These are phyloP conservation scores for Crithidia bombi DNA, from an alignment of 208 protist species.

Conservation along the genomic window DNA sequence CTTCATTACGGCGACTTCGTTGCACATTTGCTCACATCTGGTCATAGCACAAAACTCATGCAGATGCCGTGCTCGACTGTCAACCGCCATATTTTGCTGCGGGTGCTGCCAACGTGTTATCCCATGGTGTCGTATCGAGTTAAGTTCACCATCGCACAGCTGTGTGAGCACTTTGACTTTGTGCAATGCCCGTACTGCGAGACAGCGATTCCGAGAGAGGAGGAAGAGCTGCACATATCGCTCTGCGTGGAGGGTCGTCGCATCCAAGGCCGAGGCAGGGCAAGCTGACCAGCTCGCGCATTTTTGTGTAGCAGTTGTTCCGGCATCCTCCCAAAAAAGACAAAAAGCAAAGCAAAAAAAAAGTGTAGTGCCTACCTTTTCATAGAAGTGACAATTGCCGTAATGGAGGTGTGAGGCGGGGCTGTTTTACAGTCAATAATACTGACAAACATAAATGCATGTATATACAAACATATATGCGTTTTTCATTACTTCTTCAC, in stretches of 20 bases:
- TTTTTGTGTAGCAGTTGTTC: no score
- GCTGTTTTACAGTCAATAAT: no score
- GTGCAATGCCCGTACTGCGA: conserved; percentile 42
- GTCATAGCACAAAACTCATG: conserved; percentile 30
- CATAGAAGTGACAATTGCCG: no score
- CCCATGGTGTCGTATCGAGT: conserved; percentile 59
- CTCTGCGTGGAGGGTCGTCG: conserved; percentile 37
- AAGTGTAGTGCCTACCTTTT: no score
- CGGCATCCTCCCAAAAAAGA: no score
- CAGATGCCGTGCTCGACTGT: not conserved
- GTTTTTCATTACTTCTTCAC: no score
- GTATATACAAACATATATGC: no score
- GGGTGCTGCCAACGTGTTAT: conserved; percentile 24
- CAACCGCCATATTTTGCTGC: not conserved
- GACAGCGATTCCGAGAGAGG: conserved; percentile 24
- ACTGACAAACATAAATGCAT: no score
- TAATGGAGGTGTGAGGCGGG: no score
- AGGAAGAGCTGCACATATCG: conserved; percentile 35
- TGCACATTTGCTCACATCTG: conserved; percentile 46
- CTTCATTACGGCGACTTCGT: conserved; percentile 66
- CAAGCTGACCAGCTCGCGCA: not conserved
- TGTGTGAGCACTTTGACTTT: conserved; percentile 50
- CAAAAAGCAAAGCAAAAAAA: no score
- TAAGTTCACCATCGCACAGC: conserved; percentile 48
- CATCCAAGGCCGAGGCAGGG: not conserved